Evolutionary conservation across 495 filamentous ascomycete genomes (phyloP).

Genomic region (Penicillium salamii): DNA sequence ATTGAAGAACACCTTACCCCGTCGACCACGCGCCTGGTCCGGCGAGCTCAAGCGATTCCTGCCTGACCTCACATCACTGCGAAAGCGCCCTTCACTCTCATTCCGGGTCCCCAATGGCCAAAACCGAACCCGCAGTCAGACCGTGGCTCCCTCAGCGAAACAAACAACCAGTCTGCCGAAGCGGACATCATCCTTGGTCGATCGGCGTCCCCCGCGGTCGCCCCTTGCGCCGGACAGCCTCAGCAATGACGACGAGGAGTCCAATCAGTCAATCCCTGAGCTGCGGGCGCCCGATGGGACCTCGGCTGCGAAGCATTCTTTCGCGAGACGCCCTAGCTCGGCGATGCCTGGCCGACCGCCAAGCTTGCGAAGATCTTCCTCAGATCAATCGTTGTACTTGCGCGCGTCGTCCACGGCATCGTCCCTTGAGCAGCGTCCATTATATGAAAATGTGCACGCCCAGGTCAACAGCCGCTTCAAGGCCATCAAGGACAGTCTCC

Average conservation of each 20-base stretch:
- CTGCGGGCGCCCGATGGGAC: conserved; percentile 29
- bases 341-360: conserved; percentile 24
- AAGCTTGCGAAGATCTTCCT: conserved; percentile 59
- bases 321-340: conserved; percentile 24
- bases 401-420: conserved; percentile 68
- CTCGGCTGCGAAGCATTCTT: conserved; percentile 37
- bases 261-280: conserved; percentile 22
- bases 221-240: not conserved
- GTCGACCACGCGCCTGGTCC: conserved; percentile 40
- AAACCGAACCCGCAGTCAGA: conserved; percentile 31
- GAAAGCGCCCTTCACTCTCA: conserved; percentile 48
- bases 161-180: not conserved
- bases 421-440: conserved; percentile 81
- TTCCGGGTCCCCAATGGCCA: conserved; percentile 30
- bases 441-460: conserved; percentile 71
- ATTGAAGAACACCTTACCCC: conserved; percentile 37
- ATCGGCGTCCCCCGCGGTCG: conserved; percentile 1
- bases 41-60: conserved; percentile 43
- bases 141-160: conserved; percentile 14
- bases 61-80: conserved; percentile 42
- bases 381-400: conserved; percentile 71
- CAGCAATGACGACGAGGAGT: conserved; percentile 18
- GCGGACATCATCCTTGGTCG: conserved; percentile 12
- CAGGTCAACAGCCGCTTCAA: conserved; percentile 86
- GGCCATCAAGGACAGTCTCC: conserved; percentile 84